These are phyloP conservation scores for Pythium biforme DNA, from an alignment of 352 stramenopile species.

Conservation along the genomic window DNA sequence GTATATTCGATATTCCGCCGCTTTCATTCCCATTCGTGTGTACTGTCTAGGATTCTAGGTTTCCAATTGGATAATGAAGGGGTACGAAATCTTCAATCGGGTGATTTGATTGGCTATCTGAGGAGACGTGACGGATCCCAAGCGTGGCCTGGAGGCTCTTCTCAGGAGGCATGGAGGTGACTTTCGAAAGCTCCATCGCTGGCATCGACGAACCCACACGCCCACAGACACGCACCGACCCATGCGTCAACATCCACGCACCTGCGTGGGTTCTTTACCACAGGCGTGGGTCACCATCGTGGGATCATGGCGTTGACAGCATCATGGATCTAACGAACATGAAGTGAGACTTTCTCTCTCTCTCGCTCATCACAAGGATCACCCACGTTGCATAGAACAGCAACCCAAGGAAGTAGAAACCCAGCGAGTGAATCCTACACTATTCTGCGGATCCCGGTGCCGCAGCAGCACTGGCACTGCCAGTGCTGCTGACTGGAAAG, in stretches of 20 bases:
- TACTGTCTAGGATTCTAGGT: slow-evolving; percentile 1
- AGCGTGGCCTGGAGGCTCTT: neutral
- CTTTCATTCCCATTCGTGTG: too few species aligned
- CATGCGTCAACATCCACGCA: neutral
- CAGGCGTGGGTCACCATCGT: neutral
- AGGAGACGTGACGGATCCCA: neutral
- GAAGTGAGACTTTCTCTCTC: too few species aligned
- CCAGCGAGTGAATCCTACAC: neutral
- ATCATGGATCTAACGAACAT: too few species aligned
- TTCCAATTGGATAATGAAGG: slow-evolving; percentile 2
- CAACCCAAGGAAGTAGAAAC: neutral
- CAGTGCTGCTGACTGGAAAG: too few species aligned
- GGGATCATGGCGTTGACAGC: neutral
- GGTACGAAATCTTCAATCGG: neutral
- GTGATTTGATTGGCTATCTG: slow-evolving; percentile 1
- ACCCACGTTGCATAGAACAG: neutral
- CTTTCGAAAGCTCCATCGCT: neutral
- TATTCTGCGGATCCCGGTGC: neutral
- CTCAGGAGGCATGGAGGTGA: neutral
- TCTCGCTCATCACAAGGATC: too few species aligned
- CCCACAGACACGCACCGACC: neutral
- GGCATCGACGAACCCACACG: neutral
- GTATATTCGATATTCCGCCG: too few species aligned
- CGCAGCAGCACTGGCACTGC: too few species aligned
- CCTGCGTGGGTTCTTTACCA: neutral